Conservation (phyloP, 2,329 filamentous ascomycete species). For the Arthrinium puccinioides region DNA sequence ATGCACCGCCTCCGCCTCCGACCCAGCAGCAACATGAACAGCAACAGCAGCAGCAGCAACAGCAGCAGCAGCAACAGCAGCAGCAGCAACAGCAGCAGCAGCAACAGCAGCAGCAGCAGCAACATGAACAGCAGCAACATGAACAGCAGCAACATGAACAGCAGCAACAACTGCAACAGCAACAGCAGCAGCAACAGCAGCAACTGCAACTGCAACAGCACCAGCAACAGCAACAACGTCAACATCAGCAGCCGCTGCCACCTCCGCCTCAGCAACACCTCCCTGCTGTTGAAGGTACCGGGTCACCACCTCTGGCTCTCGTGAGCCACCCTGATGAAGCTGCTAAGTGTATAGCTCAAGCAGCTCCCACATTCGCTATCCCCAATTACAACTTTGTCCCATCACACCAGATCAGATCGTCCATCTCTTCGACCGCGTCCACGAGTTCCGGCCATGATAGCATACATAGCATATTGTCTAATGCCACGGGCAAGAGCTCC, state of each 20-base stretch:
- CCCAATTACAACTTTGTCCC: constrained; percentile 17
- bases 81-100: constrained; percentile 7
- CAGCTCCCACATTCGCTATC: constrained; percentile 11
- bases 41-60: constrained; percentile 4
- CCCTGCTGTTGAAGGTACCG: constrained; percentile 7
- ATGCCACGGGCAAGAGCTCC: constrained; percentile 20
- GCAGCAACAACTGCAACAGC: not conserved
- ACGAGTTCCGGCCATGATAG: constrained; percentile 24
- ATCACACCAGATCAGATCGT: constrained; percentile 18
- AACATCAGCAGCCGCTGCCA: constrained; percentile 9
- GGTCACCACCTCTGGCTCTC: not conserved
- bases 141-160: not conserved
- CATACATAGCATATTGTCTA: constrained; percentile 19
- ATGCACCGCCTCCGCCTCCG: too few relatives aligned
- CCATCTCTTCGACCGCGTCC: constrained; percentile 20
- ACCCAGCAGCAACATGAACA: constrained; percentile 4
- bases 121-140: not conserved
- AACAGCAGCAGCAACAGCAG: constrained; percentile 6
- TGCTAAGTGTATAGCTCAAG: constrained; percentile 6
- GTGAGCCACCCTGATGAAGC: constrained; percentile 1
- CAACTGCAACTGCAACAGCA: constrained; percentile 4
- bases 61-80: constrained; percentile 6
- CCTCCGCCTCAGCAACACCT: constrained; percentile 11
- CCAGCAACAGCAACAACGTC: constrained; percentile 4
- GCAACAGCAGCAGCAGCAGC: constrained; percentile 8